Conservation (phyloP, 1,284 basidiomycete species). For the Rhodotorula sp. region DNA sequence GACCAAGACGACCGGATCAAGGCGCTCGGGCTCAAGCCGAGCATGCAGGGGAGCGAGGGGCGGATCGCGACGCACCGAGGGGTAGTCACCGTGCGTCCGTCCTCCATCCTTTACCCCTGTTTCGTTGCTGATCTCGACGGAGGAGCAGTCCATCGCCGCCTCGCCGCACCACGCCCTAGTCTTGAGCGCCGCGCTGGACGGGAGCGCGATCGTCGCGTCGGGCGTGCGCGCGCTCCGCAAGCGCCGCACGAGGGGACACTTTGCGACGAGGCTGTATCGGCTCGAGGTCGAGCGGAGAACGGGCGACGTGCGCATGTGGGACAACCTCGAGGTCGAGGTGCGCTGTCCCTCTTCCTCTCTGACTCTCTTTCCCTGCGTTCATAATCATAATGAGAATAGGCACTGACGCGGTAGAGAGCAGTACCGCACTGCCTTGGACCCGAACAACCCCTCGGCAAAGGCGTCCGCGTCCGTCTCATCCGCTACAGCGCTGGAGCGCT, state of each 20-base stretch:
- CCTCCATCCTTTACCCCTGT: background rate
- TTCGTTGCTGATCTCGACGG: background rate
- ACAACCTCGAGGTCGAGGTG: conserved; percentile 62
- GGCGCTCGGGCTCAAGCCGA: conserved; percentile 22
- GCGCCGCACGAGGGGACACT: conserved; percentile 19
- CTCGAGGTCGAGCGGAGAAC: conserved; percentile 77
- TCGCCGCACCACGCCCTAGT: conserved; percentile 86
- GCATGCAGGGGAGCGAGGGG: conserved; percentile 19
- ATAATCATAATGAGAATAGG: background rate
- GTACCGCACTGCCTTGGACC: conserved; percentile 22
- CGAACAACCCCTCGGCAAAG: conserved; percentile 1
- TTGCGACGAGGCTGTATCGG: conserved; percentile 76
- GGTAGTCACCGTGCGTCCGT: conserved; percentile 70
- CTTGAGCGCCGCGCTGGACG: conserved; percentile 77
- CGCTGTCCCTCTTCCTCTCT: background rate
- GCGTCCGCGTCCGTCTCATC: conserved; percentile 13
- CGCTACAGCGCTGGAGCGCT: conserved; percentile 9
- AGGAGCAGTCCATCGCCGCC: conserved; percentile 63
- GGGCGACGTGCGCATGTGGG: conserved; percentile 76
- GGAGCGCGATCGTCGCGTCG: conserved; percentile 67
- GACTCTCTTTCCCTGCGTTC: background rate
- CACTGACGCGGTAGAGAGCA: background rate
- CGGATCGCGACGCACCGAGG: conserved; percentile 55
- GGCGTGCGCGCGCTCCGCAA: conserved; percentile 69
- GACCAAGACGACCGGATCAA: conserved; percentile 40